Base-by-base conservation (phyloP, 2,329 filamentous ascomycete genomes). In the Hypoxylon sp. region DNA sequence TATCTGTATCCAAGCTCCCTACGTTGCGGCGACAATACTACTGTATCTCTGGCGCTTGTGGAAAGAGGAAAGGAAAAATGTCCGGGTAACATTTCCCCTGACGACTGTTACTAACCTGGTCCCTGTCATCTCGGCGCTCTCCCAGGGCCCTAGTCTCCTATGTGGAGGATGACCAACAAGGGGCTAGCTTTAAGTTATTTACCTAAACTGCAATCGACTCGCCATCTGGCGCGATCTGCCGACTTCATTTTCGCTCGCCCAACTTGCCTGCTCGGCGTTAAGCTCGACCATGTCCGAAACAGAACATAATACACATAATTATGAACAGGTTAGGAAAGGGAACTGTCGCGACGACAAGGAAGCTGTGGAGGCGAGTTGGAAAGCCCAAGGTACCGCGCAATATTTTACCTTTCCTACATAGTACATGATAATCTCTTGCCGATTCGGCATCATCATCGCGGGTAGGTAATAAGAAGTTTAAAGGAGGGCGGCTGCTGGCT, bases 21-120 rank as follows among this genome's bases (percentile, higher is more conserved):
- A 70, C 64, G 61, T 57, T 69, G 70, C 61, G 66, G 66, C 65
- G 66, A 68, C 67, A 66, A 65, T 70, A 50, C 68, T 65, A 70
- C 65, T 64, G 56, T 63, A 67, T 65, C 58, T 63, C 57, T 57
- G 57, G 60, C 61, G 59, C 56, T 70, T 53, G 52, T 32, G 58
- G 56, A 69, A 61, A 53, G 51, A 67, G 43, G 55, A 62, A 60
- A 48, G 61, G 54, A 29, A 65, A 69, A 69, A 65, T 70, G 66
- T 67, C 63, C 66, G 63, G 37, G 68, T 61, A 65, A 65, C 61
- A 65, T 67, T 69, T 67, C 68, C 68, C 68, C 68, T 69, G 66
- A 70, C 61, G 64, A 68, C 39, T 61, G 63, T 63, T 63, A 65
- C 61, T 39, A 63, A 63, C 63, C 63, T 67, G 61, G 61, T 61